Evolutionary conservation across 768 basidiomycete species (phyloP).

Genomic region (Leucosporidium scottii): DNA sequence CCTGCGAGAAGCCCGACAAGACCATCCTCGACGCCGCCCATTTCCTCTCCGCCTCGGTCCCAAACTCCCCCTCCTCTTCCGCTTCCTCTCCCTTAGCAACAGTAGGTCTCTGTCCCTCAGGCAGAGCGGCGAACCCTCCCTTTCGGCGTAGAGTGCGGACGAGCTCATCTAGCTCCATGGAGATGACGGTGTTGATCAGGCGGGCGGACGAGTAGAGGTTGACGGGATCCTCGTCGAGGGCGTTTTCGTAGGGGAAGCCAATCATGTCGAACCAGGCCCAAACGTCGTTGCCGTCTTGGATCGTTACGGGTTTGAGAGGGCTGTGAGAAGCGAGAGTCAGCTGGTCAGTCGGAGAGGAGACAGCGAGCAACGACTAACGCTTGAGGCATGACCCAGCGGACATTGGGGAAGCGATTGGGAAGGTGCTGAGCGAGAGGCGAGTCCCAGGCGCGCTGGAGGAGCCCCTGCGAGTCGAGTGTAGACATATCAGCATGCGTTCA

Average conservation of each 20-base stretch:
- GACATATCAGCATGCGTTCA: too few species aligned
- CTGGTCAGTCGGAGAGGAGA: too few species aligned
- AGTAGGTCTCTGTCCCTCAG: background rate
- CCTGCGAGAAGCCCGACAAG: constrained; percentile 17
- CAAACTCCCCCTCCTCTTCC: background rate
- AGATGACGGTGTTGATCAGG: constrained; percentile 17
- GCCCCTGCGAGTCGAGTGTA: background rate
- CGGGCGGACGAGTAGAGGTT: constrained; percentile 9
- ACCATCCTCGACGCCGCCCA: constrained; percentile 7
- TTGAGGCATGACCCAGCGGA: constrained; percentile 23
- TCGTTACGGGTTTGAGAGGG: background rate
- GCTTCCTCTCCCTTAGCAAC: background rate
- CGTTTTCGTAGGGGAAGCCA: constrained; percentile 17
- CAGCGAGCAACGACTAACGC: constrained; percentile 19
- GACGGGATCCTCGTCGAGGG: constrained; percentile 7
- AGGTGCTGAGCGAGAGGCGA: constrained; percentile 4
- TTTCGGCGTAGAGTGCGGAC: constrained; percentile 4
- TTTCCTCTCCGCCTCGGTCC: background rate
- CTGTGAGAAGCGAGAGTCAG: constrained; percentile 5
- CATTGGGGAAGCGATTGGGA: constrained; percentile 7
- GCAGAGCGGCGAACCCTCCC: background rate
- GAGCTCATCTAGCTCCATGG: constrained; percentile 12
- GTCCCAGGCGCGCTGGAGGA: constrained; percentile 10
- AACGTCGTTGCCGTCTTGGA: background rate
- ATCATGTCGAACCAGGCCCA: constrained; percentile 30